Base-by-base conservation (phyloP, 2,329 filamentous ascomycete species). In the Diaporthe sp. region DNA sequence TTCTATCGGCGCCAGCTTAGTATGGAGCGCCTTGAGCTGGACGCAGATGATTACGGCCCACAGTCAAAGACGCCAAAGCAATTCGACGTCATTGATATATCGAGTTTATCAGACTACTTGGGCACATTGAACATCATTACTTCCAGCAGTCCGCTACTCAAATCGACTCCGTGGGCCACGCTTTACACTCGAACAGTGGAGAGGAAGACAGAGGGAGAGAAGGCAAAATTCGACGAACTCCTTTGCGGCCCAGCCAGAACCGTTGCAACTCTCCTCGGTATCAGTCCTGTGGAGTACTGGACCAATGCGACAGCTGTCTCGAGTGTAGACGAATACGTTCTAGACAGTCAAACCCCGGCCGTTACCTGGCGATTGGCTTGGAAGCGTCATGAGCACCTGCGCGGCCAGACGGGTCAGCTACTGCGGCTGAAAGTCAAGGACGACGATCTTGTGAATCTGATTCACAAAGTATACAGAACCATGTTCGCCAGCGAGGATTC, bases 41-140 rank as follows among this genome's bases (percentile, higher is more conserved):
- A 89, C 61, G 60, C 79, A 1, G 75, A 74, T 1, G 82, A 84
- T 4, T 91, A 90, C 76, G 79, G 80, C 2, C 76, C 77, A 4
- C 71, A 69, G 9, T 78, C 79, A 2, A 67, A 72, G 19, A 86
- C 83, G 0, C 86, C 88, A 0, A 80, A 77, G 6, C 58, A 72
- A 4, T 92, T 92, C 77, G 86, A 91, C 77, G 82, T 88, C 5
- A 88, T 92, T 71, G 89, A 92, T 76, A 90, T 89, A 0, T 85
- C 85, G 2, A 85, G 86, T 70, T 80, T 89, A 15, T 79, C 82
- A 2, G 86, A 88, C 73, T 82, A 85, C 67, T 28, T 86, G 10
- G 87, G 87, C 25, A 74, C 79, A 15, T 73, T 89, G 12, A 88
- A 88, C 75, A 15, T 89, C 22, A 77, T 90, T 8, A 78, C 85